Conservation (phyloP, 352 stramenopile species). For the Phytophthora ramorum region DNA sequence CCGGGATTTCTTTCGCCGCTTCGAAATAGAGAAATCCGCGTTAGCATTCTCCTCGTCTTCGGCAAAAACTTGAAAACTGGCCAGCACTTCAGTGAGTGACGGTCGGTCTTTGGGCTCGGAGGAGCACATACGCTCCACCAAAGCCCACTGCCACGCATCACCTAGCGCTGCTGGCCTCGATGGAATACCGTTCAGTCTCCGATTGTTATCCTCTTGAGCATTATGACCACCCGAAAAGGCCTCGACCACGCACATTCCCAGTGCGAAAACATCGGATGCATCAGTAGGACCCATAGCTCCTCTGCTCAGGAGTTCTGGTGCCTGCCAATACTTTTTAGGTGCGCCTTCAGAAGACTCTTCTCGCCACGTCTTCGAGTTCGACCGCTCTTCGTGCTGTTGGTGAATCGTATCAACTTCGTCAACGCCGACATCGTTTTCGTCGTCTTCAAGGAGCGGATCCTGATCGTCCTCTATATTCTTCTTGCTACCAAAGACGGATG, state of each 20-base stretch:
- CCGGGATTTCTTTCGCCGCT: conserved; percentile 14
- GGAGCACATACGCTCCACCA: conserved; percentile 40
- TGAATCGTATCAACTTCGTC: conserved; percentile 34
- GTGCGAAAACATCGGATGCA: conserved; percentile 32
- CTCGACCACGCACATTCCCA: conserved; percentile 45
- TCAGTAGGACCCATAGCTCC: conserved; percentile 23
- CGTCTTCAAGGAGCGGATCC: conserved; percentile 31
- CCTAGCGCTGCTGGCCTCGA: conserved; percentile 19
- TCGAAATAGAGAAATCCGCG: conserved; percentile 16
- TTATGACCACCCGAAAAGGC: conserved; percentile 28
- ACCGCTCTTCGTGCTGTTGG: conserved; percentile 5
- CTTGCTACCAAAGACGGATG: conserved; percentile 4
- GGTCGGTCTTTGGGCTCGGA: conserved; percentile 21
- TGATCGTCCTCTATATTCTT: conserved; percentile 8
- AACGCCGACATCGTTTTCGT: conserved; percentile 18
- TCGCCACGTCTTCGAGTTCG: not conserved
- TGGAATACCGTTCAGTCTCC: conserved; percentile 9
- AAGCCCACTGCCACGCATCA: conserved; percentile 31
- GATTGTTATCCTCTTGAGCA: not conserved
- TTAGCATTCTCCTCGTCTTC: conserved; percentile 27
- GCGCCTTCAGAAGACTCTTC: not conserved
- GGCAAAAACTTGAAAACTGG: conserved; percentile 36
- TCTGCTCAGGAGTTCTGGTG: conserved; percentile 24
- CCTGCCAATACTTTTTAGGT: conserved; percentile 27
- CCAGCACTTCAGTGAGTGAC: conserved; percentile 29